Conservation (phyloP, 108 stramenopile genomes). For the Skeletonema grethae region DNA sequence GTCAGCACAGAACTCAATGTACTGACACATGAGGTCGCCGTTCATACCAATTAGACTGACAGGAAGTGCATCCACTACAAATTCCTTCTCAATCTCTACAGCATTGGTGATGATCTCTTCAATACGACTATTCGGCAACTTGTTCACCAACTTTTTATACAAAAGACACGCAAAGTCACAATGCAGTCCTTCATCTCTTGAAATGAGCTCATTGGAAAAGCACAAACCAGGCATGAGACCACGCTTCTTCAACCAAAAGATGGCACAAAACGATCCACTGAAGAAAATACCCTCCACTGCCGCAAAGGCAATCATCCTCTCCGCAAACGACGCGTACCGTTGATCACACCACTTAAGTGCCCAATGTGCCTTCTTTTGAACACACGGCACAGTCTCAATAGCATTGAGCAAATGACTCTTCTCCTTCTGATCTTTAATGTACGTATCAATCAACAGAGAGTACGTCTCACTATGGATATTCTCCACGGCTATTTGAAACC, state of each 20-base stretch:
- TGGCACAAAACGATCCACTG: conserved; percentile 96
- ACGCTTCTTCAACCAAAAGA: conserved; percentile 99
- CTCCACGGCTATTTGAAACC: conserved; percentile 99
- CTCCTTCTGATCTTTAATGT: conserved; percentile 88
- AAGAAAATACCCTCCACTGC: conserved; percentile 99
- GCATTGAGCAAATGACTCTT: conserved; percentile 86
- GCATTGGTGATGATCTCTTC: conserved; percentile 88
- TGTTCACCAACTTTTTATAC: conserved; percentile 87
- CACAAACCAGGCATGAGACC: conserved; percentile 99
- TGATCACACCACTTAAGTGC: conserved; percentile 96
- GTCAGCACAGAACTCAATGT: conserved; percentile 99
- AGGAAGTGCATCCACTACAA: conserved; percentile 96
- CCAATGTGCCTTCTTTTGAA: conserved; percentile 98
- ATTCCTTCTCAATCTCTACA: conserved; percentile 99
- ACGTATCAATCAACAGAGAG: conserved; percentile 98
- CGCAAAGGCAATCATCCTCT: conserved; percentile 98
- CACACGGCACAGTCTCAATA: conserved; percentile 94
- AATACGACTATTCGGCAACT: conserved; percentile 78
- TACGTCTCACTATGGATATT: conserved; percentile 99
- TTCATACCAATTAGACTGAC: conserved; percentile 99
- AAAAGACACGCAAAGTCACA: conserved; percentile 96
- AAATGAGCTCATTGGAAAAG: conserved; percentile 99
- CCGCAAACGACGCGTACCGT: conserved; percentile 91
- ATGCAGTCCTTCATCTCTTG: conserved; percentile 98
- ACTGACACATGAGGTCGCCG: conserved; percentile 94